These are phyloP conservation scores for Tuctoria greenei DNA, from an alignment of 176 grass and related monocot genomes.

Conservation along the genomic window DNA sequence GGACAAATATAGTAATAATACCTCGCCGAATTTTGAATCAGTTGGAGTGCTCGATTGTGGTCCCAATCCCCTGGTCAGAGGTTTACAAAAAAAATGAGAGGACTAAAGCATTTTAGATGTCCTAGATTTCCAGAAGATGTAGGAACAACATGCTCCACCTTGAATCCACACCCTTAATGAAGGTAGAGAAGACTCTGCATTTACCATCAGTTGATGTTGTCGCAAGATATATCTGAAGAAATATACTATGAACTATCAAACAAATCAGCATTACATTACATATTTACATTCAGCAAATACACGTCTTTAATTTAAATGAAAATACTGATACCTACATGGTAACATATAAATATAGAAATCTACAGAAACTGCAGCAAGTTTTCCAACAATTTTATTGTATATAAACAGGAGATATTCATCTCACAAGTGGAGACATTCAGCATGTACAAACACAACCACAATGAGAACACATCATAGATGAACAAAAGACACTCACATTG, in stretches of 20 bases:
- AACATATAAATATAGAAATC: neutral
- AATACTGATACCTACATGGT: slow-evolving; percentile 1
- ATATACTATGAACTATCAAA: slow-evolving; percentile 33
- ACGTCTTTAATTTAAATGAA: slow-evolving; percentile 21
- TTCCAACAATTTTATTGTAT: slow-evolving; percentile 11
- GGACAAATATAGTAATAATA: slow-evolving; percentile 40
- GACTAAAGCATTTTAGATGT: slow-evolving; percentile 33
- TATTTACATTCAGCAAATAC: slow-evolving; percentile 1
- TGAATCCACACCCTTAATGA: slow-evolving; percentile 91
- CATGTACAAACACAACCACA: neutral
- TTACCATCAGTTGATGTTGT: slow-evolving; percentile 97
- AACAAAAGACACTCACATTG: slow-evolving; percentile 58
- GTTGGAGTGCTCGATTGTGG: slow-evolving; percentile 49
- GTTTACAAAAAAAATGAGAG: slow-evolving; percentile 32
- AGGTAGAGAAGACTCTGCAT: slow-evolving; percentile 93
- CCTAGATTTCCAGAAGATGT: slow-evolving; percentile 2
- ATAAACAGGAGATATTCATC: neutral
- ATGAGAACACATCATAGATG: neutral
- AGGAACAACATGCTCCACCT: slow-evolving; percentile 49
- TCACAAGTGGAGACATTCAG: neutral
- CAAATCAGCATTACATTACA: slow-evolving; percentile 12
- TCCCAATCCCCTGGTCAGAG: slow-evolving; percentile 65
- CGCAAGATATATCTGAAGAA: slow-evolving; percentile 89
- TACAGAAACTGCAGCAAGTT: slow-evolving; percentile 1
- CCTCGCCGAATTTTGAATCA: slow-evolving; percentile 95